Base-by-base conservation (phyloP, 192 early-diverging fungal species). In the Coemansia sp. region DNA sequence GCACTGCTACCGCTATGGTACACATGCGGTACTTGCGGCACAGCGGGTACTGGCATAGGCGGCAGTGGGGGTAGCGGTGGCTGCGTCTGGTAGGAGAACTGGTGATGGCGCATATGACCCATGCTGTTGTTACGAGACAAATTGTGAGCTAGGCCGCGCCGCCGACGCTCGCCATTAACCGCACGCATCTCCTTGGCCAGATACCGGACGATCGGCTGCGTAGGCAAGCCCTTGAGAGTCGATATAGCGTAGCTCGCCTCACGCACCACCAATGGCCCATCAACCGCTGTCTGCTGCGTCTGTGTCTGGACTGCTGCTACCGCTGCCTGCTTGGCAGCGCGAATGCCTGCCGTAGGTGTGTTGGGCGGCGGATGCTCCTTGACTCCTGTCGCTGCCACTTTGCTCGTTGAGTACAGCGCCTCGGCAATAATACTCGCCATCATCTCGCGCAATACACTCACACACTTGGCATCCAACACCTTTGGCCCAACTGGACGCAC, bases 161-260 rank as follows among this genome's bases (percentile, higher is more conserved):
- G 74, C 17, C 75, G 66, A 4, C 70, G 69, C 43, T 75, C 71
- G 42, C 62, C 61, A 44, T 73, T 70, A 17, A 44, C 79, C 52
- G 65, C 68, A 11, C 74, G 74, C 74, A 81, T 76, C 70, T 83
- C 80, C 53, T 67, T 67, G 35, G 72, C 53, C 64, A 83, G 61
- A 33, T 83, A 83, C 21, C 76, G 75, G 21, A 83, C 50, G 30
- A 83, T 83, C 37, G 80, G 77, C 73, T 75, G 75, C n/a, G 80
- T 83, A 6, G 76, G 80, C 57, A 83, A 65, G 2, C 80, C 76
- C 69, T 78, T 77, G n/a, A 83, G 72, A 28, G 80, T 77, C 60
- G 80, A 72, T 11, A 82, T 65, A n/a, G 75, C 79, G 50, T 68
- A 77, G 17, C 37, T 62, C 10, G 68, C 64, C 21, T 70, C 74